These are phyloP conservation scores for Hordeum marinum DNA, from an alignment of 176 grass and related monocot genomes.

Conservation along the genomic window DNA sequence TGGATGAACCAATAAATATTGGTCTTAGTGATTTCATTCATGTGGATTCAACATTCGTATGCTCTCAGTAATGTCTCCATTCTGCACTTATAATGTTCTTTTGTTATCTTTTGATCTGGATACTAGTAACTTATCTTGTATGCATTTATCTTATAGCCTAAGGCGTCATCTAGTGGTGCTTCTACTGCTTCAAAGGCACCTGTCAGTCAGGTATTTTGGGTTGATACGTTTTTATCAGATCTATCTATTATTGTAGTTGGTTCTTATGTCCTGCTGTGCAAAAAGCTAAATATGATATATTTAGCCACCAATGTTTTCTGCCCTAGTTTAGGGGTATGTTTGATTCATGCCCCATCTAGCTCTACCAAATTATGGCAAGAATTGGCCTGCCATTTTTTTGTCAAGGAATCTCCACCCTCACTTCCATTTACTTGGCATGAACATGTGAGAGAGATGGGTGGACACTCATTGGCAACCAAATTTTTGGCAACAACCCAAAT, in stretches of 20 bases:
- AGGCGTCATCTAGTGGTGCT: slow-evolving; percentile 64
- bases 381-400: too few species aligned
- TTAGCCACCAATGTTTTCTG: neutral
- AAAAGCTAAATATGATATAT: neutral
- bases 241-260: neutral
- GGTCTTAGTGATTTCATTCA: neutral
- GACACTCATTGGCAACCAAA: too few species aligned
- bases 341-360: too few species aligned
- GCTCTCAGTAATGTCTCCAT: neutral
- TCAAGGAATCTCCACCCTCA: too few species aligned
- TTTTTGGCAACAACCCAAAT: too few species aligned
- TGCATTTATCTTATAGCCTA: slow-evolving; percentile 42
- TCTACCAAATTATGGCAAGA: too few species aligned
- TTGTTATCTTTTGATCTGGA: slow-evolving; percentile 6
- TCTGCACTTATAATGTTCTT: neutral
- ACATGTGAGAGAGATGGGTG: too few species aligned
- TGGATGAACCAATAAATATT: neutral
- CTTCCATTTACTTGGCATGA: too few species aligned
- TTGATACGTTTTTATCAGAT: neutral
- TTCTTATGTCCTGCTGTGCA: neutral
- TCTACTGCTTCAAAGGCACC: slow-evolving; percentile 53
- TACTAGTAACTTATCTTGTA: slow-evolving; percentile 5
- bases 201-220: slow-evolving; percentile 30
- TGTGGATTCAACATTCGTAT: neutral
- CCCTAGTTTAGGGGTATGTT: too few species aligned